These are phyloP conservation scores for Cytospora mali DNA, from an alignment of 2,329 filamentous ascomycete genomes.

Conservation along the genomic window DNA sequence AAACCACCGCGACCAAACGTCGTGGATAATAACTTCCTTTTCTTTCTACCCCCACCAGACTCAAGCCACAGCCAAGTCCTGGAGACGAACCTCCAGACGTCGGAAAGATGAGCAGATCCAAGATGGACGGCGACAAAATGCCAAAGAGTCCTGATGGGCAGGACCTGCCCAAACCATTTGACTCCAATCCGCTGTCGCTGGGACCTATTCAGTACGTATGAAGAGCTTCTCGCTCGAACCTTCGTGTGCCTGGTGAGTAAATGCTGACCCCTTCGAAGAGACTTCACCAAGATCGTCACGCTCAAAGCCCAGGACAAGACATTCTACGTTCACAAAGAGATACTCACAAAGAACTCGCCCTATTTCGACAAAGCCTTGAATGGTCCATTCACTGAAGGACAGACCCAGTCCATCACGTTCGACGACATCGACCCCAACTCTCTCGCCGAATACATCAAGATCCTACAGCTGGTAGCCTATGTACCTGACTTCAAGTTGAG, in stretches of 20 bases:
- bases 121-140: neutral
- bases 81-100: neutral
- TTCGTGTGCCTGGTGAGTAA: no score
- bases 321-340: constrained; percentile 29
- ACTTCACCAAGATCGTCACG: neutral
- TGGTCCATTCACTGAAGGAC: constrained; percentile 29
- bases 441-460: constrained; percentile 32
- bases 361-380: constrained; percentile 30
- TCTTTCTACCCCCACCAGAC: no score
- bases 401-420: constrained; percentile 28
- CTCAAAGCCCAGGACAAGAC: neutral
- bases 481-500: constrained; percentile 28
- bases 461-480: constrained; percentile 26
- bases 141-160: neutral
- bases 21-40: neutral
- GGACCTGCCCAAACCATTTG: no score
- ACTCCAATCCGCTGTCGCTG: no score
- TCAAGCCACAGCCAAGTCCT: neutral
- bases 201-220: neutral
- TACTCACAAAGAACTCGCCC: constrained; percentile 29
- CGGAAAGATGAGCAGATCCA: neutral
- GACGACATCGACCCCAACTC: constrained; percentile 28
- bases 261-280: neutral
- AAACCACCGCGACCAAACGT: neutral
- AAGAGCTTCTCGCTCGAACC: no score